Conservation (phyloP, 805 yeast species). For the Ogataea minuta region DNA sequence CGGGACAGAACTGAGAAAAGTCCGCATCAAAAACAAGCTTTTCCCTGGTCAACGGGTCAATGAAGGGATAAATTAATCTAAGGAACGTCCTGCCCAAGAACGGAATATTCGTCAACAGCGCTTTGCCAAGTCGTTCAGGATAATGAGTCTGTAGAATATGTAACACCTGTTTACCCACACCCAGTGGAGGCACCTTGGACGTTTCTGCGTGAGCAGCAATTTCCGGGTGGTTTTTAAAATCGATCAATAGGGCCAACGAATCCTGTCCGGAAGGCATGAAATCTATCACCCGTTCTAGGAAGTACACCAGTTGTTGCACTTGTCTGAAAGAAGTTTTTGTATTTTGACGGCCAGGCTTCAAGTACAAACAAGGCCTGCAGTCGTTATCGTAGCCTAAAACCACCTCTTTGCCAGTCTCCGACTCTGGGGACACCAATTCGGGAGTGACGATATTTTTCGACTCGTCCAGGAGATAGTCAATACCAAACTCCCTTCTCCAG, state of each 20-base stretch:
- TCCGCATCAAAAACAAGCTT: slow-evolving; percentile 92
- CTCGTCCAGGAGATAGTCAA: slow-evolving; percentile 45
- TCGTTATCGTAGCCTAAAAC: slow-evolving; percentile 89
- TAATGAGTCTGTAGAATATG: slow-evolving; percentile 95
- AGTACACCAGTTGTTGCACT: slow-evolving; percentile 92
- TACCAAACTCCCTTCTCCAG: slow-evolving; percentile 95
- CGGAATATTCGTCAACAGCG: slow-evolving; percentile 88
- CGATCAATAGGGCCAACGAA: slow-evolving; percentile 84
- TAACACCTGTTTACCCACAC: slow-evolving; percentile 86
- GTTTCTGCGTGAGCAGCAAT: slow-evolving; percentile 47
- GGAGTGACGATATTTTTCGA: slow-evolving; percentile 50
- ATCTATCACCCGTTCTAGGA: slow-evolving; percentile 89
- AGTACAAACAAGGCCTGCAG: slow-evolving; percentile 86
- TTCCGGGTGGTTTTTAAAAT: slow-evolving; percentile 78
- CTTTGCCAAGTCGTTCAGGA: slow-evolving; percentile 95
- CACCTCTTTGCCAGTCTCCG: slow-evolving; percentile 89
- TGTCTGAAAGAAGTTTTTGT: slow-evolving; percentile 87
- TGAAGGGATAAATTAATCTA: slow-evolving; percentile 89
- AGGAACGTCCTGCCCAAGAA: slow-evolving; percentile 91
- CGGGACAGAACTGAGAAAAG: slow-evolving; percentile 77
- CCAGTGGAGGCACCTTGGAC: slow-evolving; percentile 82
- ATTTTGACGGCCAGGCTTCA: slow-evolving; percentile 94
- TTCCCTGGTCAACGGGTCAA: slow-evolving; percentile 92
- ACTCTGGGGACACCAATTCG: slow-evolving; percentile 59
- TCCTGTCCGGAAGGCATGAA: slow-evolving; percentile 98